Conservation (phyloP, 768 basidiomycete genomes). For the Tephrocybe sp. region DNA sequence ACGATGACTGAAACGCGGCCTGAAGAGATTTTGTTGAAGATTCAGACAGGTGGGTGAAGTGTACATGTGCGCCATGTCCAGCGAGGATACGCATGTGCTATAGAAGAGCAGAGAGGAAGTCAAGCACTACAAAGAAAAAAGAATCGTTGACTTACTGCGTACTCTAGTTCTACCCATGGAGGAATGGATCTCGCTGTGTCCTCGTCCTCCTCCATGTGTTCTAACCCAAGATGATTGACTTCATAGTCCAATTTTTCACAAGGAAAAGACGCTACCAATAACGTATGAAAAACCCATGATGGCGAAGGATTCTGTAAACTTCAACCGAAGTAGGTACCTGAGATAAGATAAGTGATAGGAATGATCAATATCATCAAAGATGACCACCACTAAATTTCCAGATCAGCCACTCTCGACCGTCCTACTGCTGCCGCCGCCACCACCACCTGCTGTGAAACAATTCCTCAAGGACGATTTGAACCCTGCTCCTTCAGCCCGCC, state of each 20-base stretch:
- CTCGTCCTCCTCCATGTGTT: conserved; percentile 97
- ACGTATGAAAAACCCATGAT: conserved; percentile 54
- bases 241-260: conserved; percentile 2
- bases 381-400: too few species aligned
- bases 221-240: conserved; percentile 36
- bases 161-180: conserved; percentile 93
- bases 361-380: too few species aligned
- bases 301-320: background rate
- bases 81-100: conserved; percentile 87
- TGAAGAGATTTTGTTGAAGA: conserved; percentile 59
- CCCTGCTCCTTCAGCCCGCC: too few species aligned
- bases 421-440: too few species aligned
- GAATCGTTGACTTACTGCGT: conserved; percentile 57
- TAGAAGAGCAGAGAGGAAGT: conserved; percentile 5
- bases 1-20: conserved; percentile 26
- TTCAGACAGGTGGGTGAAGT: conserved; percentile 87
- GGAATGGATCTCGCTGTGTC: conserved; percentile 67
- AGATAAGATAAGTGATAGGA: too few species aligned
- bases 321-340: too few species aligned
- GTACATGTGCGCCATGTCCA: conserved; percentile 59
- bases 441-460: too few species aligned
- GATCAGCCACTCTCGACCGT: too few species aligned
- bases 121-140: background rate
- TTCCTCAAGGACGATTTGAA: too few species aligned
- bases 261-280: conserved; percentile 44